These are phyloP conservation scores for Aureobasidium melanogenum DNA, from an alignment of 2,329 filamentous ascomycete species.

Conservation along the genomic window DNA sequence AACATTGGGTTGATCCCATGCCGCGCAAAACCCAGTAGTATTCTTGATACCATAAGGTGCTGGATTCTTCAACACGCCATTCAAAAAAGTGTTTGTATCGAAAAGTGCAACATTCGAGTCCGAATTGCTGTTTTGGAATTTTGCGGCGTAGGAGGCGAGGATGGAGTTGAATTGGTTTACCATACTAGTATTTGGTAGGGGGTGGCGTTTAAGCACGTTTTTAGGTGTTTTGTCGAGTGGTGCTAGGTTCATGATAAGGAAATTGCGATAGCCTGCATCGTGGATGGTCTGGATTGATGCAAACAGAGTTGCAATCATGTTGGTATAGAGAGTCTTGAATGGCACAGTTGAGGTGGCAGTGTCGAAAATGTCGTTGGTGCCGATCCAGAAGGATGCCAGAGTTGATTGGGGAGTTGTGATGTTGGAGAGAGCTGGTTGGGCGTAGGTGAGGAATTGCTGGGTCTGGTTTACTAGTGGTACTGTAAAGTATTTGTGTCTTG, in stretches of 20 bases:
- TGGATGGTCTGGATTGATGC: constrained; percentile 33
- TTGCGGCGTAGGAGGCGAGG: constrained; percentile 26
- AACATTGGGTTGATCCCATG: constrained; percentile 40
- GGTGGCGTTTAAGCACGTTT: constrained; percentile 25
- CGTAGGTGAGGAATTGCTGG: constrained; percentile 39
- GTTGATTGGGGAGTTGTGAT: constrained; percentile 26
- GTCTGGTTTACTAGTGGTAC: constrained; percentile 44
- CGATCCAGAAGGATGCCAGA: constrained; percentile 47
- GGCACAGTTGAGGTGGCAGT: not conserved
- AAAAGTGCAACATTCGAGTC: constrained; percentile 27
- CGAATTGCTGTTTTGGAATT: constrained; percentile 27
- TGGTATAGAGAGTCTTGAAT: constrained; percentile 26
- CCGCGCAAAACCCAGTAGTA: constrained; percentile 36
- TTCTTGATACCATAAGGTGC: constrained; percentile 36
- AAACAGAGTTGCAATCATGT: constrained; percentile 34
- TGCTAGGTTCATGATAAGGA: constrained; percentile 44
- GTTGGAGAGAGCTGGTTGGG: constrained; percentile 31
- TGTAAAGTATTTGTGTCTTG: constrained; percentile 44
- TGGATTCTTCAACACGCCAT: not conserved
- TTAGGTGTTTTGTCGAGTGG: constrained; percentile 39
- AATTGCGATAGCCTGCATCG: constrained; percentile 35
- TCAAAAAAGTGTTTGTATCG: not conserved
- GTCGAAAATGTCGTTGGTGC: constrained; percentile 43
- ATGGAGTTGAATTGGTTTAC: constrained; percentile 37
- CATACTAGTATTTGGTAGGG: constrained; percentile 38